Percentiles rank a stretch among this genome's conserved stretches.
Evolutionary conservation across 352 stramenopile genomes (phyloP).

Genomic region (Phytophthora nicotianae): DNA sequence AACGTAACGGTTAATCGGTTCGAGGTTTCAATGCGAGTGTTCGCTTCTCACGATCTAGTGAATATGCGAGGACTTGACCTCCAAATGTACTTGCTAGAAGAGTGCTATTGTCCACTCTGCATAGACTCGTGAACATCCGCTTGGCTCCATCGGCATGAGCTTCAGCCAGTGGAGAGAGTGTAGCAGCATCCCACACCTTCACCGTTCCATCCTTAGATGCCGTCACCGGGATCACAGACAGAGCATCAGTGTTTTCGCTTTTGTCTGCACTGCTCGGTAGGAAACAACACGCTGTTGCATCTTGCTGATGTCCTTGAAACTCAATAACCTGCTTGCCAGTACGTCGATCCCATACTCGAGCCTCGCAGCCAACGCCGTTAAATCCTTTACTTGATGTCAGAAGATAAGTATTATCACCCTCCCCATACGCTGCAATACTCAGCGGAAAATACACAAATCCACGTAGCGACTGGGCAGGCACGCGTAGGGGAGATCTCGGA

Average conservation of each 20-base stretch:
- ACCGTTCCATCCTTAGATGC: constrained; percentile 84
- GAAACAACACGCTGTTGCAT: constrained; percentile 79
- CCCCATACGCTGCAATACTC: constrained; percentile 44
- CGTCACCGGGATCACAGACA: constrained; percentile 49
- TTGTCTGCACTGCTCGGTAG: constrained; percentile 26
- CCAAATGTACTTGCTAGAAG: constrained; percentile 67
- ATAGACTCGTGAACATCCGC: constrained; percentile 73
- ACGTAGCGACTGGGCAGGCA: constrained; percentile 56
- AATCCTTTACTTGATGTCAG: constrained; percentile 89
- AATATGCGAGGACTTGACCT: constrained; percentile 52
- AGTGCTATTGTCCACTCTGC: constrained; percentile 32
- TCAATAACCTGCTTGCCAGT: constrained; percentile 61
- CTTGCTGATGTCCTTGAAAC: constrained; percentile 73
- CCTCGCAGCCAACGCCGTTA: constrained; percentile 79
- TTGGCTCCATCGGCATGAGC: constrained; percentile 45
- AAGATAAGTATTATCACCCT: constrained; percentile 56
- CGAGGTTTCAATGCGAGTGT: constrained; percentile 24
- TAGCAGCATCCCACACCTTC: constrained; percentile 67
- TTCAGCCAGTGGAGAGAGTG: constrained; percentile 42
- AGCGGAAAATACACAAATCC: constrained; percentile 87
- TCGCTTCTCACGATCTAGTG: constrained; percentile 33
- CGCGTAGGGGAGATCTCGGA: constrained; percentile 49
- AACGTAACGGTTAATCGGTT: not conserved
- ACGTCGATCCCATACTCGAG: constrained; percentile 82
- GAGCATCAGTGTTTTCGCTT: constrained; percentile 10